Evolutionary conservation across 371 early-diverging fungal species (phyloP), one percentile per base, ranked within the genome.

Genomic region (Parasitella parasitica): DNA sequence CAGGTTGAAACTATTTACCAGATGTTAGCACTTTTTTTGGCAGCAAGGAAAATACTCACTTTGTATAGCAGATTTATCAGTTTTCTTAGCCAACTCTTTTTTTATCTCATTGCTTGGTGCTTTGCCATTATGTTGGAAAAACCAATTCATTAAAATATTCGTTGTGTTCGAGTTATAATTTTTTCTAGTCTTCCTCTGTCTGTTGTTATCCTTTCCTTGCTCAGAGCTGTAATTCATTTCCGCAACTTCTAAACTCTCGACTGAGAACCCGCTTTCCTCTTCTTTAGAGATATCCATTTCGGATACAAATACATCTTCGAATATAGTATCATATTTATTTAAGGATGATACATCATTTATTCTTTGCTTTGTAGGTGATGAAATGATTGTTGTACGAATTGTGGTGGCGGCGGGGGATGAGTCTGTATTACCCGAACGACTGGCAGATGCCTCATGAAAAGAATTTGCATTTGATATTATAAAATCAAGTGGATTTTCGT

Each of bases 1-100:
- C 76, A 78, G 13, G 79, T 78, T 1, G 76, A 71, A 22, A 78
- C 79, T 73, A 54, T n/a, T 4, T 16, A 13, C n/a, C n/a, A 41
- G 6, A 35, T 0, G 49, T 37, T 46, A 54, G 60, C 32, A 18
- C 13, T 22, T 20, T 63, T 46, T 16, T 36, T 43, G 1, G 4
- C 11, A 16, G 24, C 30, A 24, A 51, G 43, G 24, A 41, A 39
- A 38, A 49, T 4, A 60, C 64, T 66, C 71, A 78, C 78, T 61
- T 56, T 78, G 75, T 18, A 61, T 64, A 30, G 55, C 20, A 5
- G 71, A 61, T 50, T 70, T 65, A 9, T 63, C 62, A 9, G 79
- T 73, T 41, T 50, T 38, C 16, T 59, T 50, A 6, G 74, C 63
- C 9, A 78, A 39, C 2, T 34, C 27, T 13, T 53, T 54, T 43